Evolutionary conservation across 345 rosid species (phyloP).

Genomic region (Fremontodendron californicum): DNA sequence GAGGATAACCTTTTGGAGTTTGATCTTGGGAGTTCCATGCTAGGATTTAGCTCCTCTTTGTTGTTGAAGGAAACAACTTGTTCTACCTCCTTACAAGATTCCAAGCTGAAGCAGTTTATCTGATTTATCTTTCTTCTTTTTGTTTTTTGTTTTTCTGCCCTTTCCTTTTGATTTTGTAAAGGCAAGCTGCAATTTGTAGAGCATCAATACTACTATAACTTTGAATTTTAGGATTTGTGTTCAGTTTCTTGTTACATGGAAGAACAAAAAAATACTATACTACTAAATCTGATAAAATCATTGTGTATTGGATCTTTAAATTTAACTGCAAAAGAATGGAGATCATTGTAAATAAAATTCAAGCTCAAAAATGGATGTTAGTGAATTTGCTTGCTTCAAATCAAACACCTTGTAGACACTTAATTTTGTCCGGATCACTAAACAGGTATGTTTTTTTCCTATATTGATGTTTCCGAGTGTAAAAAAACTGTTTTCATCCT

Average conservation of each 20-base stretch:
- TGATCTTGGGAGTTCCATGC: conserved; percentile 51
- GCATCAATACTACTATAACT: not conserved
- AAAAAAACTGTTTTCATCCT: too few species aligned
- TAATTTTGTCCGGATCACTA: too few species aligned
- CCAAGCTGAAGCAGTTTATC: not conserved
- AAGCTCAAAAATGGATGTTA: too few species aligned
- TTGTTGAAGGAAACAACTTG: conserved; percentile 24
- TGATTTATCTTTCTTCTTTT: too few species aligned
- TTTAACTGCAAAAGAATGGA: not conserved
- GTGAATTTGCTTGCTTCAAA: too few species aligned
- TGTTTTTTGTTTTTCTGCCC: not conserved
- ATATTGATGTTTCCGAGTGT: too few species aligned
- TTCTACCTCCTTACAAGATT: conserved; percentile 13
- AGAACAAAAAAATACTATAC: too few species aligned
- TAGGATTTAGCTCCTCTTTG: conserved; percentile 49
- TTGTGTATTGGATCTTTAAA: too few species aligned
- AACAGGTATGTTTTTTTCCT: too few species aligned
- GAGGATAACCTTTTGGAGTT: conserved; percentile 65
- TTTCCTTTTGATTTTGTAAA: not conserved
- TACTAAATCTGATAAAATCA: too few species aligned
- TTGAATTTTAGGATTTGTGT: not conserved
- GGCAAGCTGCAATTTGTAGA: not conserved
- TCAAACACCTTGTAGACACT: too few species aligned
- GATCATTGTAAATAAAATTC: too few species aligned
- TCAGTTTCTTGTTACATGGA: not conserved